Base-by-base conservation (phyloP, 2,329 filamentous ascomycete species). In the Colletotrichum sp. region DNA sequence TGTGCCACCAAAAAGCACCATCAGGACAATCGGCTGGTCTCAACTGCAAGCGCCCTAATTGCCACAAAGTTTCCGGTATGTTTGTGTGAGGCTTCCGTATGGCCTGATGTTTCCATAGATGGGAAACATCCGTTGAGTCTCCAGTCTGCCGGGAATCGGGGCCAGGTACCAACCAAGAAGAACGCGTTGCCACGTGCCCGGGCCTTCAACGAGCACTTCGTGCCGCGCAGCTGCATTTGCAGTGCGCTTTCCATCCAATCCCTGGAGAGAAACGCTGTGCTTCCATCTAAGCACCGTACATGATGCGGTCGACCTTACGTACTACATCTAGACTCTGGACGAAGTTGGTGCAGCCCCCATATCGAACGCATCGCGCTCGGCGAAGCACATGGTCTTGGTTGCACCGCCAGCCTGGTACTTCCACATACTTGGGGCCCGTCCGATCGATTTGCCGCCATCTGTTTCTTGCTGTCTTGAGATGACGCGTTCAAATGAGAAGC, bases 111-210 rank as follows among this genome's bases (percentile, higher is more conserved):
- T 65, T 65, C 70, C 39, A 69, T 39, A 18, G 44, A 30, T 36
- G 36, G 64, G 59, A 69, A 65, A 30, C 59, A 60, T 24, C 71
- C 34, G 74, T 28, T 60, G 57, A 28, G 32, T 34, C 66, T 74
- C 71, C 71, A 74, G 59, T 55, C 65, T 74, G 64, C 64, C 32
- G 74, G 74, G 57, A 69, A 21, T 49, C 16, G 34, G 57, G 57
- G 21, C 28, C 28, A 28, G 65, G 36, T 21, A 64, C 65, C 49
- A 12, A 39, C 26, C 10, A 21, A 52, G 16, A 21, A 44, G 34
- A 34, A 69, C 44, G 39, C 65, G 65, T 65, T 65, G 64, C 74
- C 74, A 69, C 64, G 70, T 74, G 71, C 74, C 64, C 34, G 49
- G 26, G 21, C 57, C 28, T 28, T 32, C 9, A 16, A 34, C 30